These are phyloP conservation scores for Brachypodium distachyon DNA, from an alignment of 202 grass and related monocot genomes.

Conservation along the genomic window DNA sequence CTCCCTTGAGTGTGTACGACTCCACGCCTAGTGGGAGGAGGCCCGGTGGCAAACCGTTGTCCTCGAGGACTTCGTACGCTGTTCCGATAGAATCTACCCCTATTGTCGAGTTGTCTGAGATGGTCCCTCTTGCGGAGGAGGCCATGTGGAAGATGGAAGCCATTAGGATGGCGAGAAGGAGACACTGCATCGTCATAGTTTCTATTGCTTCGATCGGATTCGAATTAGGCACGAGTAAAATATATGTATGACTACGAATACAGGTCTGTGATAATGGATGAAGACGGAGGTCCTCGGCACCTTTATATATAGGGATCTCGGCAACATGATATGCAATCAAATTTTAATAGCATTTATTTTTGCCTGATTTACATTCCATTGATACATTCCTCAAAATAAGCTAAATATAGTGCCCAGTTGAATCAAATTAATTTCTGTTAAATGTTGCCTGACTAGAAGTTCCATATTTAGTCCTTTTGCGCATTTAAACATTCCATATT, in stretches of 20 bases:
- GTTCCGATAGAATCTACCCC: background rate
- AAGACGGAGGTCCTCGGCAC: background rate
- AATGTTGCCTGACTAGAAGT: background rate
- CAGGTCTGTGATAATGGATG: background rate
- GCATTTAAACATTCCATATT: background rate
- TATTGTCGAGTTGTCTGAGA: background rate
- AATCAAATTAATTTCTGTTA: background rate
- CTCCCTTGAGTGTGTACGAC: no score
- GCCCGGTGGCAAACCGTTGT: no score
- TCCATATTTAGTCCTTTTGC: background rate
- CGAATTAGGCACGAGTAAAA: background rate
- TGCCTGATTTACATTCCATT: background rate
- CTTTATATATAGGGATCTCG: background rate
- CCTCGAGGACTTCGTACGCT: no score
- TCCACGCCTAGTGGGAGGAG: no score
- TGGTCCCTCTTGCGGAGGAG: background rate
- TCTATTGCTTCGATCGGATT: background rate
- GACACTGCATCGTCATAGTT: background rate
- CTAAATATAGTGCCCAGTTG: background rate
- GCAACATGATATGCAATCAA: background rate
- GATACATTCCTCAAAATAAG: background rate
- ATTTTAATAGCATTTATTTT: background rate
- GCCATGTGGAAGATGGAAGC: background rate
- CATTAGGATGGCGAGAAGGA: background rate
- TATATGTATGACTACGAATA: background rate